Conservation (phyloP, 2,329 filamentous ascomycete genomes). For the Lecanoromycetidae sp. region DNA sequence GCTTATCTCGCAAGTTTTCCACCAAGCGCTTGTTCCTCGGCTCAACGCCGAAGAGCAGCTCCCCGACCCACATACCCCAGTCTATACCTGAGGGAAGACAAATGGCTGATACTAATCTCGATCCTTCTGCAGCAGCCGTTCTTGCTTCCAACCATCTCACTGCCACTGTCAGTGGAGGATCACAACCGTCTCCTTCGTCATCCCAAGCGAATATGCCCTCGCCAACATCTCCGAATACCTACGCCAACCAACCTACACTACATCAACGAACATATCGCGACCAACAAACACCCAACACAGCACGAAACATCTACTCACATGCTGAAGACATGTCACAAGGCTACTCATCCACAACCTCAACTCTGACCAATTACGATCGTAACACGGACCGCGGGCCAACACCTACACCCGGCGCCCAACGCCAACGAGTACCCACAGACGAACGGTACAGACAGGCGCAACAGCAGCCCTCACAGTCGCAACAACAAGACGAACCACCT, state of each 20-base stretch:
- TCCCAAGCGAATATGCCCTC: conserved; percentile 53
- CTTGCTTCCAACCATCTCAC: conserved; percentile 59
- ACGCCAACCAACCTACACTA: conserved; percentile 35
- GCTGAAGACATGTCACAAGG: conserved; percentile 13
- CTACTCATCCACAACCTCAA: conserved; percentile 15
- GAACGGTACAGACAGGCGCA: not conserved
- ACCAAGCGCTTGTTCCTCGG: conserved; percentile 60
- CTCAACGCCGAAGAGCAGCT: conserved; percentile 60
- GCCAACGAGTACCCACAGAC: conserved; percentile 3
- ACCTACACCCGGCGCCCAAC: conserved; percentile 3
- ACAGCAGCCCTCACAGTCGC: not conserved
- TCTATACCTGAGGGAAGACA: conserved; percentile 56
- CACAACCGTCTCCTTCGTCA: conserved; percentile 45
- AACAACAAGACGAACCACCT: conserved; percentile 8
- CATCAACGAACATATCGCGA: conserved; percentile 32
- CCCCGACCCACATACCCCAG: conserved; percentile 57
- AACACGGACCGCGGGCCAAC: conserved; percentile 19
- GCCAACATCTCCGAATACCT: conserved; percentile 49
- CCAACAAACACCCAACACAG: conserved; percentile 28
- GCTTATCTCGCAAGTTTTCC: conserved; percentile 60
- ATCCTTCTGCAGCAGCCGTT: conserved; percentile 57
- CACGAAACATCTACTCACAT: conserved; percentile 17
- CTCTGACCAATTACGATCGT: conserved; percentile 14
- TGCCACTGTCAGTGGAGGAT: conserved; percentile 51
- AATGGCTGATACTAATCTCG: conserved; percentile 42